A percentile compares a stretch with the other conserved stretches of the same genome.
Evolutionary conservation across 2,329 filamentous ascomycete genomes (phyloP).

Genomic region (Neurospora sp.): DNA sequence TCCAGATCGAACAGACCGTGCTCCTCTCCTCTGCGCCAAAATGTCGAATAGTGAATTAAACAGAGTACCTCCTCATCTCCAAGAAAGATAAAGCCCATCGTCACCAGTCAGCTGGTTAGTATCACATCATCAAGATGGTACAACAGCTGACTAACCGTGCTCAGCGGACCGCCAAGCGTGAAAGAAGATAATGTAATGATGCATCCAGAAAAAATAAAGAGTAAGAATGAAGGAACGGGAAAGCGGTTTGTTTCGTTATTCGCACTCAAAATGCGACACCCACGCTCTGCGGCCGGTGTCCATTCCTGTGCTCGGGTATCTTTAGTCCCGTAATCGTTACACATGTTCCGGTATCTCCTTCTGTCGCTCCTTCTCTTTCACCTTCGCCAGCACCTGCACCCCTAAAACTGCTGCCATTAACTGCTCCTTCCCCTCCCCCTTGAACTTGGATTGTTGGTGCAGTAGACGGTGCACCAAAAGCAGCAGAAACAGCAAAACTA

Average conservation of each 20-base stretch:
- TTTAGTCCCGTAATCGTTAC: neutral
- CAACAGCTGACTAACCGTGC: neutral
- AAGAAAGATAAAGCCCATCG: neutral
- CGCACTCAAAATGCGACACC: constrained; percentile 32
- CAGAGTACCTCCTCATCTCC: neutral
- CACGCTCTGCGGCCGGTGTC: constrained; percentile 31
- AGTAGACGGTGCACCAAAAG: neutral
- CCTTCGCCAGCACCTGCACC: neutral
- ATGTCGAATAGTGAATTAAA: neutral
- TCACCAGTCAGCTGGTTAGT: too few species aligned
- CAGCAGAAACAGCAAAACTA: neutral
- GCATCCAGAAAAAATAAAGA: neutral
- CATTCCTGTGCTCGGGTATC: neutral
- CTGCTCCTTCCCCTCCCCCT: constrained; percentile 6
- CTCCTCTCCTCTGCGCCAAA: neutral
- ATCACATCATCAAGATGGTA: neutral
- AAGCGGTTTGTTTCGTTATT: neutral
- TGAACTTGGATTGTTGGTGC: constrained; percentile 1
- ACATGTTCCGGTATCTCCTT: constrained; percentile 2
- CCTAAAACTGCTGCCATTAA: neutral
- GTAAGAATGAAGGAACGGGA: too few species aligned
- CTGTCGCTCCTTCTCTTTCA: constrained; percentile 2
- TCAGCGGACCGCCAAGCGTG: neutral
- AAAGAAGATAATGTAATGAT: neutral
- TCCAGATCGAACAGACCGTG: neutral